Evolutionary conservation across 148 eudicot species (phyloP).

Genomic region (Dianthus caryophyllus): DNA sequence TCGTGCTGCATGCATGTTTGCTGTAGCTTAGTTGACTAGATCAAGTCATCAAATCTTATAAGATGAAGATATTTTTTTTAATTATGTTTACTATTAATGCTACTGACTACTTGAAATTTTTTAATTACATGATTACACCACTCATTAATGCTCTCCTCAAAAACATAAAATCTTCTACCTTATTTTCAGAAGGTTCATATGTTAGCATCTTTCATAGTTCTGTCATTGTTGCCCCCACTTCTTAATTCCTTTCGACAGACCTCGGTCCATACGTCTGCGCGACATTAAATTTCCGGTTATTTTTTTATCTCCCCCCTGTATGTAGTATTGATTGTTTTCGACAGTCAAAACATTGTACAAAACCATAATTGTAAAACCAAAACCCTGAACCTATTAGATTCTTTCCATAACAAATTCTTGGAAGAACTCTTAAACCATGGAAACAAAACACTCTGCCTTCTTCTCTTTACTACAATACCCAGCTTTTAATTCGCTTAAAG

Average conservation of each 20-base stretch:
- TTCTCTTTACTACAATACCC: neutral
- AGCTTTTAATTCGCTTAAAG: conserved; percentile 16
- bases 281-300: neutral
- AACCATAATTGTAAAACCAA: neutral
- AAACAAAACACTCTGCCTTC: neutral
- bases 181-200: neutral
- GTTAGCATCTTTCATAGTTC: neutral
- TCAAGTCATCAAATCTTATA: too few species aligned
- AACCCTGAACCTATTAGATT: neutral
- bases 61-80: too few species aligned
- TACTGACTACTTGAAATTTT: too few species aligned
- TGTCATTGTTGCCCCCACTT: neutral
- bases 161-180: too few species aligned
- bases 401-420: neutral
- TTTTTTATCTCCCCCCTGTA: neutral
- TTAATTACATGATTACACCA: too few species aligned
- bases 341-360: neutral
- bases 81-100: too few species aligned
- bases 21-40: too few species aligned
- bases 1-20: too few species aligned
- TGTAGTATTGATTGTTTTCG: neutral
- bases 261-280: neutral
- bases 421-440: neutral
- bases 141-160: too few species aligned
- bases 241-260: neutral